Evolutionary conservation across 106 monocot genomes (phyloP).

Genomic region (Acanthochlamys bracteata): DNA sequence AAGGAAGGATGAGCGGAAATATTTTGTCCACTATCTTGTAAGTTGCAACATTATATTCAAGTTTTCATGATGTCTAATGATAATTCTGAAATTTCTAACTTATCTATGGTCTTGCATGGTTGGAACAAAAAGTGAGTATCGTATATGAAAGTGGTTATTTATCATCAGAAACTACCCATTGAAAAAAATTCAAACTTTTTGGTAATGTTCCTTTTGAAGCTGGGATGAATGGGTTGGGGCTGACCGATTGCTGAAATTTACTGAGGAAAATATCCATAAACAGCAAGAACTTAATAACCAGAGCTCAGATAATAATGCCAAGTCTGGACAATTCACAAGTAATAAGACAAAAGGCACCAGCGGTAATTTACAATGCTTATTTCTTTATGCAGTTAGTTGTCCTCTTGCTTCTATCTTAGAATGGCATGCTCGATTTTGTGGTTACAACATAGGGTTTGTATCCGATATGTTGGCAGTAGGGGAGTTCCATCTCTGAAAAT

Average conservation of each 20-base stretch:
- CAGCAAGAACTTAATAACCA: conserved; percentile 60
- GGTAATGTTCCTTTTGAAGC: conserved; percentile 24
- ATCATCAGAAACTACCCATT: not conserved
- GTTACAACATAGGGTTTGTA: too few relatives aligned
- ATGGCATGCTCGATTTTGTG: not conserved
- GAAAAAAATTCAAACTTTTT: not conserved
- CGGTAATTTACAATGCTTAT: conserved; percentile 21
- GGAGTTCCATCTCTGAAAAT: too few relatives aligned
- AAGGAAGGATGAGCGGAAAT: conserved; percentile 68
- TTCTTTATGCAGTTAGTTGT: not conserved
- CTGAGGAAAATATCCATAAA: conserved; percentile 59
- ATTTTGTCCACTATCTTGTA: conserved; percentile 92
- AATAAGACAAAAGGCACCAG: conserved; percentile 66
- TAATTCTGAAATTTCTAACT: too few relatives aligned
- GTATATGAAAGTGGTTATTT: conserved; percentile 5
- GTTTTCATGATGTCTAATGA: not conserved
- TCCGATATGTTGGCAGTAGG: too few relatives aligned
- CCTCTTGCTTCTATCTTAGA: not conserved
- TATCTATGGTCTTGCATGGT: conserved; percentile 54
- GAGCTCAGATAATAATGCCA: conserved; percentile 47
- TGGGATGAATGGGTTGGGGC: conserved; percentile 95
- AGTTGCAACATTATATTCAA: conserved; percentile 12
- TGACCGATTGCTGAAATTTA: conserved; percentile 71
- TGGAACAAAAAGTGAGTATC: conserved; percentile 93
- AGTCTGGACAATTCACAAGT: conserved; percentile 56